phyloP scores from a whole-genome alignment of 768 basidiomycete genomes.

The Dioszegia hungarica region DNA sequence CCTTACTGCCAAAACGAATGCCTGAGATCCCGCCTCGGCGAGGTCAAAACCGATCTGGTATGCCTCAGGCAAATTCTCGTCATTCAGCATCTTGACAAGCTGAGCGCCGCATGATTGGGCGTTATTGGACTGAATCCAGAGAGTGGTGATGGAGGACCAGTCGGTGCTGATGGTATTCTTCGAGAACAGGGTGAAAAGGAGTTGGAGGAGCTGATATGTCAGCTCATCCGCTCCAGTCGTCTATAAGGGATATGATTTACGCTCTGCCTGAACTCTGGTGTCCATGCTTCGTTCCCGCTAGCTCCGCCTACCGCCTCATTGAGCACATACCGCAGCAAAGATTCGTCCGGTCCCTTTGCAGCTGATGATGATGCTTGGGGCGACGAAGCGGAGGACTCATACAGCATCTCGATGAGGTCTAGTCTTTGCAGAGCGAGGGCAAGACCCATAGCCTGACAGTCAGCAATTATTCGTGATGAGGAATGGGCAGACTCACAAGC shows the following conservation, averaged over 20 bases:
- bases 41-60: slow-evolving; percentile 96
- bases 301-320: slow-evolving; percentile 85
- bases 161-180: slow-evolving; percentile 58
- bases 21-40: slow-evolving; percentile 87
- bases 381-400: slow-evolving; percentile 27
- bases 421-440: slow-evolving; percentile 85
- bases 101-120: slow-evolving; percentile 48
- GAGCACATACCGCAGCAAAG: slow-evolving; percentile 83
- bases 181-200: slow-evolving; percentile 74
- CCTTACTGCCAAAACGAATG: slow-evolving; percentile 76
- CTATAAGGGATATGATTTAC: slow-evolving; percentile 26
- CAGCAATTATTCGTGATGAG: slow-evolving; percentile 5
- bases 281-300: slow-evolving; percentile 60
- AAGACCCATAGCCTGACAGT: slow-evolving; percentile 79
- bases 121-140: slow-evolving; percentile 81
- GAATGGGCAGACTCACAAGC: slow-evolving; percentile 57
- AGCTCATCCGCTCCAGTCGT: background rate
- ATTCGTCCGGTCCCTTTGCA: slow-evolving; percentile 60
- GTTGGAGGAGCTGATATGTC: slow-evolving; percentile 47
- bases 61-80: slow-evolving; percentile 63
- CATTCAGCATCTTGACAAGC: slow-evolving; percentile 26
- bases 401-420: slow-evolving; percentile 77
- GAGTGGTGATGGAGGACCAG: slow-evolving; percentile 74
- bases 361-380: slow-evolving; percentile 48
- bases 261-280: slow-evolving; percentile 42